Evolutionary conservation across 139 green algal species (phyloP).

Genomic region (Chara braunii): DNA sequence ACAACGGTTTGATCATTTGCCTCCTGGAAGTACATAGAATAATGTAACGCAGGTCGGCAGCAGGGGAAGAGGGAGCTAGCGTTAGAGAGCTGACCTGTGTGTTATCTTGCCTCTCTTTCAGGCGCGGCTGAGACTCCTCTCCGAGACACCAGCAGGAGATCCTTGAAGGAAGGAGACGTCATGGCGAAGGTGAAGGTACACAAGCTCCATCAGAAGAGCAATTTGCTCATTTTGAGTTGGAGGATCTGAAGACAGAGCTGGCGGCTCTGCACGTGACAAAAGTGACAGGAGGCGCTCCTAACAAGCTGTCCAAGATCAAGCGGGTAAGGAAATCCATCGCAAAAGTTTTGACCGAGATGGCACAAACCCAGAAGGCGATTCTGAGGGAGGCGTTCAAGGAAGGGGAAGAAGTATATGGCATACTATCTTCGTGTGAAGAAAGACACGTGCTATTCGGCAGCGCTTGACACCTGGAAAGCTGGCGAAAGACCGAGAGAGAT

Average conservation of each 20-base stretch:
- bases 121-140: no score
- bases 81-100: no score
- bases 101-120: no score
- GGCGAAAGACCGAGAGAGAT: no score
- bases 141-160: no score
- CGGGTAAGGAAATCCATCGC: slow-evolving; percentile 88
- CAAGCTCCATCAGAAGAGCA: slow-evolving; percentile 88
- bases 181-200: slow-evolving; percentile 89
- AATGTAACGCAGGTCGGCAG: no score
- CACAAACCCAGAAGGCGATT: slow-evolving; percentile 76
- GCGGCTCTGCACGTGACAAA: slow-evolving; percentile 89
- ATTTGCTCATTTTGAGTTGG: slow-evolving; percentile 74
- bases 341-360: slow-evolving; percentile 89
- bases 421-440: slow-evolving; percentile 92
- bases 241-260: slow-evolving; percentile 95
- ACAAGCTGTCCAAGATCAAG: slow-evolving; percentile 99
- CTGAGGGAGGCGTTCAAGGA: slow-evolving; percentile 70
- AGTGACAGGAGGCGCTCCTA: slow-evolving; percentile 96
- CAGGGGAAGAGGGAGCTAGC: no score
- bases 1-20: no score
- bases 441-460: slow-evolving; percentile 91
- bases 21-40: no score
- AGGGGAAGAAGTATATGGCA: slow-evolving; percentile 85
- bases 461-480: slow-evolving; percentile 78
- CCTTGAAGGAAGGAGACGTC: no score